Conservation (phyloP, 306 rosid genomes). For the Lathyrus aphaca region DNA sequence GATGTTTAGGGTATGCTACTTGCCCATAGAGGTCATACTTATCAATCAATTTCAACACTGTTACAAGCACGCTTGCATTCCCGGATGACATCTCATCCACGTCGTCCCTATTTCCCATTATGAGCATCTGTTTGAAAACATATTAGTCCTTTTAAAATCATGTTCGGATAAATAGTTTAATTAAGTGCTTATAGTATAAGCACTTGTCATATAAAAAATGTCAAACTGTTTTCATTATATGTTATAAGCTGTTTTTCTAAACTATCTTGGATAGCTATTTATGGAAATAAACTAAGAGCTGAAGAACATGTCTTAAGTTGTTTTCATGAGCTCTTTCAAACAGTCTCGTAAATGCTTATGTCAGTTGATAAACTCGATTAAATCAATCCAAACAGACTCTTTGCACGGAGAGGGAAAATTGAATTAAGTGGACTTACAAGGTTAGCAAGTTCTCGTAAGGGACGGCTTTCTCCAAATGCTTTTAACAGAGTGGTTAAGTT, state of each 20-base stretch:
- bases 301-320: too few relatives aligned
- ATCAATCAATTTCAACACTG: conserved; percentile 80
- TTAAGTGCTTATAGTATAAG: too few relatives aligned
- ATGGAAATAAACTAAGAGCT: too few relatives aligned
- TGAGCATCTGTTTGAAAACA: conserved; percentile 60
- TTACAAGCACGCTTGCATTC: conserved; percentile 75
- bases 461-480: conserved; percentile 89
- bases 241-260: too few relatives aligned
- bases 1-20: conserved; percentile 95
- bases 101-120: conserved; percentile 89
- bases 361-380: too few relatives aligned
- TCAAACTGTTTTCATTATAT: too few relatives aligned
- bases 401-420: neutral
- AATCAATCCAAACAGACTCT: too few relatives aligned
- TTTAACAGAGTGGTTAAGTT: conserved; percentile 82
- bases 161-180: too few relatives aligned
- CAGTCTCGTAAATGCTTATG: too few relatives aligned
- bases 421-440: conserved; percentile 61
- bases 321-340: too few relatives aligned
- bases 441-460: conserved; percentile 81
- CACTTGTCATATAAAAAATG: too few relatives aligned
- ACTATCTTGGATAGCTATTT: too few relatives aligned
- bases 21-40: conserved; percentile 86
- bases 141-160: conserved; percentile 30
- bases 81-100: conserved; percentile 85